Evolutionary conservation across 1,284 basidiomycete species (phyloP).

Genomic region (Fomitiporia mediterranea): DNA sequence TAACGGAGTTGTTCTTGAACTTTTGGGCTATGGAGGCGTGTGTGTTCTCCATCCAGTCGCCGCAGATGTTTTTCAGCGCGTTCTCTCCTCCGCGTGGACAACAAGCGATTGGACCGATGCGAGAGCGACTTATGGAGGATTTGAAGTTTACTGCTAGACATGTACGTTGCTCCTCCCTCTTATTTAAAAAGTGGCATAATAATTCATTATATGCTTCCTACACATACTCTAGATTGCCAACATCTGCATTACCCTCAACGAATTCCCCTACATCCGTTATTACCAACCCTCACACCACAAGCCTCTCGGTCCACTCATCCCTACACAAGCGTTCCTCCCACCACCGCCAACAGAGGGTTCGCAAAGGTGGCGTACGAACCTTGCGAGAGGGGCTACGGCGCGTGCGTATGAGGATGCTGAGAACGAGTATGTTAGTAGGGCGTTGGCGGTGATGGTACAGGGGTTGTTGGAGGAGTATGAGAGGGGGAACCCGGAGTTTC

Average conservation of each 20-base stretch:
- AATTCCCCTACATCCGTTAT: slow-evolving; percentile 93
- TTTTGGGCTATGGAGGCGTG: slow-evolving; percentile 87
- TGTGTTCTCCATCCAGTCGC: slow-evolving; percentile 73
- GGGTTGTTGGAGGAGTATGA: slow-evolving; percentile 81
- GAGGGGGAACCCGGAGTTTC: slow-evolving; percentile 80
- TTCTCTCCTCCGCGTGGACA: slow-evolving; percentile 79
- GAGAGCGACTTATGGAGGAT: slow-evolving; percentile 77
- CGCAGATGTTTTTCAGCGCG: slow-evolving; percentile 79
- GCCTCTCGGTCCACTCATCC: slow-evolving; percentile 83
- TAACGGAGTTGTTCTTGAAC: slow-evolving; percentile 86
- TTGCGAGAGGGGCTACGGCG: slow-evolving; percentile 62
- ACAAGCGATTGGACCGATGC: slow-evolving; percentile 51
- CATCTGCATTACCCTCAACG: slow-evolving; percentile 86
- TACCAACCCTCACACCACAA: slow-evolving; percentile 82
- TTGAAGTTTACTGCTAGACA: slow-evolving; percentile 54
- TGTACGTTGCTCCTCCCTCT: slow-evolving; percentile 7
- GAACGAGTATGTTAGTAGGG: slow-evolving; percentile 68
- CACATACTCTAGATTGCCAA: slow-evolving; percentile 67
- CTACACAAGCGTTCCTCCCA: slow-evolving; percentile 50
- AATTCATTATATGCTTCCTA: not conserved
- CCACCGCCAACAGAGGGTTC: slow-evolving; percentile 45
- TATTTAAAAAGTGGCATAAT: not conserved
- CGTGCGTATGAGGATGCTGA: slow-evolving; percentile 36
- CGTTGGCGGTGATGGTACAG: slow-evolving; percentile 82
- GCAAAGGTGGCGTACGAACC: slow-evolving; percentile 66